Evolutionary conservation across 306 rosid genomes (phyloP).

Genomic region (Quercus gilva): DNA sequence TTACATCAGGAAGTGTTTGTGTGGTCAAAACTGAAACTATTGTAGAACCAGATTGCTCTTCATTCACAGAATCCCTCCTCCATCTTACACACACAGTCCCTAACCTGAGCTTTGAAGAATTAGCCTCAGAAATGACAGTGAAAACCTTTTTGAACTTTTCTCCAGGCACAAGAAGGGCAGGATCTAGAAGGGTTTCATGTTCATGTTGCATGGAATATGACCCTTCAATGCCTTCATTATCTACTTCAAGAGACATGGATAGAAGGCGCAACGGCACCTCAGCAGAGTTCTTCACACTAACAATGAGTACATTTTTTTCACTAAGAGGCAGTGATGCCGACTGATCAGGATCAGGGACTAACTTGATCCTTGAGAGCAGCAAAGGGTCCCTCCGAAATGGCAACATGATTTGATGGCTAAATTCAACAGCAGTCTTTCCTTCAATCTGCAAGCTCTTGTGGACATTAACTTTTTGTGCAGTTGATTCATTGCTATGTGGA

Average conservation of each 20-base stretch:
- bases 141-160: conserved; percentile 90
- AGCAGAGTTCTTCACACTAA: conserved; percentile 67
- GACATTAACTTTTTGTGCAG: conserved; percentile 67
- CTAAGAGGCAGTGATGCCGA: conserved; percentile 59
- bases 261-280: conserved; percentile 68
- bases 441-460: conserved; percentile 94
- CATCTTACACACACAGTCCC: conserved; percentile 77
- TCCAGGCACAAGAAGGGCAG: conserved; percentile 68
- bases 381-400: conserved; percentile 79
- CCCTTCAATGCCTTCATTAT: conserved; percentile 42
- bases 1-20: conserved; percentile 63
- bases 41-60: conserved; percentile 41
- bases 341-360: conserved; percentile 52
- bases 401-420: conserved; percentile 62
- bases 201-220: conserved; percentile 57
- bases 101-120: conserved; percentile 47
- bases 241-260: conserved; percentile 60
- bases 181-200: conserved; percentile 38
- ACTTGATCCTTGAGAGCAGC: conserved; percentile 67
- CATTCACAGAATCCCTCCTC: conserved; percentile 63
- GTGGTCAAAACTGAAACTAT: conserved; percentile 54
- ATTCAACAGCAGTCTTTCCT: conserved; percentile 65
- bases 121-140: conserved; percentile 49
- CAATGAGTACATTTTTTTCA: conserved; percentile 56
- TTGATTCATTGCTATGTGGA: conserved; percentile 44